These are phyloP conservation scores for Myriosclerotinia curreyana DNA, from an alignment of 2,329 filamentous ascomycete genomes.

Conservation along the genomic window DNA sequence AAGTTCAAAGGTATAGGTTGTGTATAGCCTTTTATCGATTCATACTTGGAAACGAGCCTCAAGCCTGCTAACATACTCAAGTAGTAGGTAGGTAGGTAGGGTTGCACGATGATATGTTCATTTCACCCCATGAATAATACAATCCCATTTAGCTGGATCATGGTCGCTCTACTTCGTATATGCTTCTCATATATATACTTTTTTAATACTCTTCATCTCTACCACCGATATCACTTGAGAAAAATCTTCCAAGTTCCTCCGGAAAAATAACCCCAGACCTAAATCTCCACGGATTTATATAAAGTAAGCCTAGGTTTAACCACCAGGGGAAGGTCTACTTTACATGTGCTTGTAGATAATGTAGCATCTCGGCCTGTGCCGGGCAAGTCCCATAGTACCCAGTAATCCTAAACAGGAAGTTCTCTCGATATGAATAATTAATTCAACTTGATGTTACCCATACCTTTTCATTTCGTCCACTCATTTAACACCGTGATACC, in stretches of 20 bases:
- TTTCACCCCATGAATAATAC: neutral
- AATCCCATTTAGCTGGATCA: neutral
- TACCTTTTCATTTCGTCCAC: neutral
- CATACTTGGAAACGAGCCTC: no score
- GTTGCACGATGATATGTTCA: neutral
- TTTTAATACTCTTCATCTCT: neutral
- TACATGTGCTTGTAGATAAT: slow-evolving; percentile 11
- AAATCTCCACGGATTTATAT: slow-evolving; percentile 7
- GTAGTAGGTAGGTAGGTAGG: no score
- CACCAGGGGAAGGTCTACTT: neutral
- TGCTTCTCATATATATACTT: no score
- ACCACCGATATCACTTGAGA: neutral
- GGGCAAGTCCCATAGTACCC: neutral
- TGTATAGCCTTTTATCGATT: no score
- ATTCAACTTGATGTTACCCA: no score
- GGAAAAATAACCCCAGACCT: neutral
- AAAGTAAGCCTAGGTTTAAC: neutral
- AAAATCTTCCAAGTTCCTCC: neutral
- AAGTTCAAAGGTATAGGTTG: no score
- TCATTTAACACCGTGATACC: slow-evolving; percentile 7
- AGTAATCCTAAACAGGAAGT: neutral
- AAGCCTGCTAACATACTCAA: no score
- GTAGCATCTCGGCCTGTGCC: neutral
- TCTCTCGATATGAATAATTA: neutral
- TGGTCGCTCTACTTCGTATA: no score